phyloP scores from a whole-genome alignment of 768 basidiomycete genomes.

The Auricularia sp. region DNA sequence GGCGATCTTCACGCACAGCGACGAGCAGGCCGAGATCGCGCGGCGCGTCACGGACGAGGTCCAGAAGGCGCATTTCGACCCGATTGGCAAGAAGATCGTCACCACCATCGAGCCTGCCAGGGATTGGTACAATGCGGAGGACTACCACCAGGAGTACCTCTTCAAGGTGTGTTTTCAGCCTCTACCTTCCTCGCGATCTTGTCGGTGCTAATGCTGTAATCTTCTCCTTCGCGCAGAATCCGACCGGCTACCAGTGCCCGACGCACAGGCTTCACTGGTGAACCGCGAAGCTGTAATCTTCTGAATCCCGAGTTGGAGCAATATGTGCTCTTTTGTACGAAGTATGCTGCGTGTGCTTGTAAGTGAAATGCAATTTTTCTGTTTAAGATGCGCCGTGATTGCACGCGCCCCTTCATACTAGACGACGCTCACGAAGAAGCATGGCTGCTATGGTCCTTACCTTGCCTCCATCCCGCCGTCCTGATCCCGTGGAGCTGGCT shows the following conservation, averaged over 20 bases:
- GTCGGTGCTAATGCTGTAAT: neutral
- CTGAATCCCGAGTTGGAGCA: neutral
- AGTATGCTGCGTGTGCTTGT: too few species aligned
- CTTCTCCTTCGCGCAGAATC: constrained; percentile 35
- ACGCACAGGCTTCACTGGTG: constrained; percentile 82
- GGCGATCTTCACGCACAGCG: constrained; percentile 72
- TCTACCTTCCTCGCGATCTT: neutral
- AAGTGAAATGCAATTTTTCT: too few species aligned
- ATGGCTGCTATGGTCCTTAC: too few species aligned
- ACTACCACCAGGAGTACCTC: constrained; percentile 75
- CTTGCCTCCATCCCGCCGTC: too few species aligned
- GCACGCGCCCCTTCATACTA: too few species aligned
- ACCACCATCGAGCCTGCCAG: constrained; percentile 65
- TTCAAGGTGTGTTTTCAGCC: constrained; percentile 32
- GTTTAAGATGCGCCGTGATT: too few species aligned
- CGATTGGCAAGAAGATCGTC: constrained; percentile 61
- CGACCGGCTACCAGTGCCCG: constrained; percentile 83
- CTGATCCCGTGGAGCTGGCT: too few species aligned
- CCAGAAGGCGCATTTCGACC: constrained; percentile 72
- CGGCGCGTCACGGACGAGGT: constrained; percentile 72
- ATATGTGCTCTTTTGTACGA: too few species aligned
- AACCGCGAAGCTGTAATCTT: constrained; percentile 2
- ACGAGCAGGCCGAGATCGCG: constrained; percentile 65
- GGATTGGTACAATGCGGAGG: constrained; percentile 75
- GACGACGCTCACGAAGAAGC: too few species aligned